Conservation (phyloP, 2,329 filamentous ascomycete species). For the Colletotrichum zoysiae region DNA sequence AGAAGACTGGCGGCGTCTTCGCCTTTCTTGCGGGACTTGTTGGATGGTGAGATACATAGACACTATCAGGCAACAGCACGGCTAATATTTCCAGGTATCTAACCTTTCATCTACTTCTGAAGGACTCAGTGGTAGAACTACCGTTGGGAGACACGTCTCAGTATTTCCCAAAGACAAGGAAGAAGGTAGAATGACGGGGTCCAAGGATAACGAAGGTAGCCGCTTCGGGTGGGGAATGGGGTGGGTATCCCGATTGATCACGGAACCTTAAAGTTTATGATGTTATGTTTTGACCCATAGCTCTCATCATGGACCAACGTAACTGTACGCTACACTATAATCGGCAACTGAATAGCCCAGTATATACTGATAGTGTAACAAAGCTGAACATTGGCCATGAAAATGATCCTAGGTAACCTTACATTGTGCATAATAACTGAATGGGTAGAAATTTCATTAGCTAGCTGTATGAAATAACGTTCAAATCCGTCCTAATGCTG, state of each 20-base stretch:
- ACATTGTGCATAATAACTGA: too few relatives aligned
- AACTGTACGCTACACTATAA: neutral
- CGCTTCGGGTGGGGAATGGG: too few relatives aligned
- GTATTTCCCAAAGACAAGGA: slow-evolving; percentile 44
- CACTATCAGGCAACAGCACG: too few relatives aligned
- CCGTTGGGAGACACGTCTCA: slow-evolving; percentile 46
- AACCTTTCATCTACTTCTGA: slow-evolving; percentile 45
- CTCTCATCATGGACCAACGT: neutral
- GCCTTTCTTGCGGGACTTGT: slow-evolving; percentile 47
- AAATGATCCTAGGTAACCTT: too few relatives aligned
- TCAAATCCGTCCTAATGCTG: too few relatives aligned
- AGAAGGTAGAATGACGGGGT: slow-evolving; percentile 3
- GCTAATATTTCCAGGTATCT: slow-evolving; percentile 43
- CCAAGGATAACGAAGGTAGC: neutral
- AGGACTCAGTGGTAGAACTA: slow-evolving; percentile 45
- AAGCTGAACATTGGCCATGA: too few relatives aligned
- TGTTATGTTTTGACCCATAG: too few relatives aligned
- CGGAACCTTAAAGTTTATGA: neutral
- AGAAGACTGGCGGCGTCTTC: slow-evolving; percentile 45
- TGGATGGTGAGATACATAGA: slow-evolving; percentile 43
- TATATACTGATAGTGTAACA: too few relatives aligned
- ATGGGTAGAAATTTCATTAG: too few relatives aligned
- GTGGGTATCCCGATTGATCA: neutral
- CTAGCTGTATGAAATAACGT: too few relatives aligned
- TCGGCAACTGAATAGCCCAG: too few relatives aligned